Evolutionary conservation across 164 flowering plant genomes (phyloP).

Genomic region (Vitis amurensis): DNA sequence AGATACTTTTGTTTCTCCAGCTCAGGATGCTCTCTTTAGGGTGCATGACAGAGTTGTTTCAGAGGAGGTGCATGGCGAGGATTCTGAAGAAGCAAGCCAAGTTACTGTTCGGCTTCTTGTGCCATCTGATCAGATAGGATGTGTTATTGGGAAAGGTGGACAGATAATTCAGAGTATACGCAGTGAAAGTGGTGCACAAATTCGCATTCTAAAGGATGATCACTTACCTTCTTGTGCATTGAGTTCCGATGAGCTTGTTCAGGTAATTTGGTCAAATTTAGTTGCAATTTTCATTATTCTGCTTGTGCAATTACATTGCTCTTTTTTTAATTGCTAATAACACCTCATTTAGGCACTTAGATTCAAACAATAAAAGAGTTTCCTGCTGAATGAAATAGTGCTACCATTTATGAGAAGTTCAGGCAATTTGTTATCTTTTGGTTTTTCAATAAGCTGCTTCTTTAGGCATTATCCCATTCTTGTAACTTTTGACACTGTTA

Average conservation of each 20-base stretch:
- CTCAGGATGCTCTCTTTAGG: constrained; percentile 91
- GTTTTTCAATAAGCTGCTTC: too few relatives aligned
- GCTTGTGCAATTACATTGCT: too few relatives aligned
- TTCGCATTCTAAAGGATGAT: constrained; percentile 87
- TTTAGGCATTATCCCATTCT: too few relatives aligned
- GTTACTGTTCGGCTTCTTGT: constrained; percentile 81
- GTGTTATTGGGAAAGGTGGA: constrained; percentile 96
- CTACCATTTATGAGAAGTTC: too few relatives aligned
- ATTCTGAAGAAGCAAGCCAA: constrained; percentile 54
- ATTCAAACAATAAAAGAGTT: too few relatives aligned
- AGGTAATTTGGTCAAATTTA: constrained; percentile 42
- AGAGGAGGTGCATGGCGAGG: constrained; percentile 47
- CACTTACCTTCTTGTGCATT: constrained; percentile 89
- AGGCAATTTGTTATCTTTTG: too few relatives aligned
- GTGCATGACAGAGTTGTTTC: constrained; percentile 82
- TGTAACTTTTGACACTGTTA: too few relatives aligned
- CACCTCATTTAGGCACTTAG: too few relatives aligned
- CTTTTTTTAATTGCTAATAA: too few relatives aligned
- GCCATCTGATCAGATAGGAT: constrained; percentile 97
- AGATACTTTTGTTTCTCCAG: constrained; percentile 61
- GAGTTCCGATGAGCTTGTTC: constrained; percentile 87
- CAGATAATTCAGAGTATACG: constrained; percentile 86
- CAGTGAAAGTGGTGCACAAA: constrained; percentile 84
- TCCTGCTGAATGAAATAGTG: too few relatives aligned
- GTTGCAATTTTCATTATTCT: too few relatives aligned